Evolutionary conservation across 768 basidiomycete species (phyloP).

Genomic region (Mycena chlorophos): DNA sequence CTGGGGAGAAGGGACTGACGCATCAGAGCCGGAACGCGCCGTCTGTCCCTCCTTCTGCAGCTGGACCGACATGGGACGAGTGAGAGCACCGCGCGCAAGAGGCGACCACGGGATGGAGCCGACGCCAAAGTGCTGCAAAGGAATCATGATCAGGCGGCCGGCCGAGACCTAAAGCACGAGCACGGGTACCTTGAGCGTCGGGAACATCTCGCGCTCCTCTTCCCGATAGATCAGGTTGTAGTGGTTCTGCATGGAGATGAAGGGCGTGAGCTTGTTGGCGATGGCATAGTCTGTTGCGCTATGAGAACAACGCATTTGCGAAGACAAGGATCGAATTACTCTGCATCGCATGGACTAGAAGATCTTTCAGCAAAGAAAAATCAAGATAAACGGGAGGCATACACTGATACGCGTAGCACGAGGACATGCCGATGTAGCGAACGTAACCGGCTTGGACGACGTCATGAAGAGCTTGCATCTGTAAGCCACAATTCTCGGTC

Average conservation of each 20-base stretch:
- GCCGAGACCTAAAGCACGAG: background rate
- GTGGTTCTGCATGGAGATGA: conserved; percentile 73
- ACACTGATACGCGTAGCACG: conserved; percentile 59
- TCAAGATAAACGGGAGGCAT: conserved; percentile 15
- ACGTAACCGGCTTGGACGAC: conserved; percentile 64
- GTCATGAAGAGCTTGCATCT: conserved; percentile 72
- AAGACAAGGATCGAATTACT: conserved; percentile 31
- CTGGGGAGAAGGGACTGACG: conserved; percentile 18
- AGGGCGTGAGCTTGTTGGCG: conserved; percentile 54
- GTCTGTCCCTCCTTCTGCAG: conserved; percentile 29
- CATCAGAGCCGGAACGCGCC: conserved; percentile 37
- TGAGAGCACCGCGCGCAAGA: conserved; percentile 50
- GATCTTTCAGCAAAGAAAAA: background rate
- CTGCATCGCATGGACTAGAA: conserved; percentile 56
- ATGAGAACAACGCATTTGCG: background rate
- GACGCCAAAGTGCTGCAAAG: conserved; percentile 48
- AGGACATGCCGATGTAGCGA: conserved; percentile 60
- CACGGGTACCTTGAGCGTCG: conserved; percentile 49
- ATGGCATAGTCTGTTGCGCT: conserved; percentile 54
- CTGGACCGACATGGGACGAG: conserved; percentile 35
- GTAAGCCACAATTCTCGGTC: background rate
- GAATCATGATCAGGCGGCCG: background rate
- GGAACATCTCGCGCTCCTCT: conserved; percentile 67
- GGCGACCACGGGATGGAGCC: conserved; percentile 64
- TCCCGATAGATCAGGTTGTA: conserved; percentile 63